phyloP scores from a whole-genome alignment of 177 flowering plant species.

The Viscum album region DNA sequence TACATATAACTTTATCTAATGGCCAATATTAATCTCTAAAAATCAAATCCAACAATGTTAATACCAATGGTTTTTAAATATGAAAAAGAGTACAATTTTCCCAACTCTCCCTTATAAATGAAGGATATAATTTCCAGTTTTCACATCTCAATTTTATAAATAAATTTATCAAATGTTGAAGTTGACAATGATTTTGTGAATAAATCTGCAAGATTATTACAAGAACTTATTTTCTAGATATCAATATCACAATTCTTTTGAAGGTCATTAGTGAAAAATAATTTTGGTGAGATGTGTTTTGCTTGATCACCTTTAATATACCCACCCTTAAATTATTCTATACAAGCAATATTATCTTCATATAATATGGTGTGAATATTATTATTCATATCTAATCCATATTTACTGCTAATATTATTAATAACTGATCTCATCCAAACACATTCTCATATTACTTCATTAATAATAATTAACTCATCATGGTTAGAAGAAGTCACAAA shows the following conservation, averaged over 20 bases:
- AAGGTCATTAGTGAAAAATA: too few relatives aligned
- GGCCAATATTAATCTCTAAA: too few relatives aligned
- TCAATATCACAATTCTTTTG: not conserved
- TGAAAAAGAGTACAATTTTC: too few relatives aligned
- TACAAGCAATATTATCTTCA: not conserved
- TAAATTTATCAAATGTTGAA: too few relatives aligned
- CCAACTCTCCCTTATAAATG: too few relatives aligned
- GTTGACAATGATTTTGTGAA: constrained; percentile 5
- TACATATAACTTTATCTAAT: too few relatives aligned
- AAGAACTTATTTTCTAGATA: not conserved
- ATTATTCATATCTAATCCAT: not conserved
- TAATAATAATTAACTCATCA: not conserved
- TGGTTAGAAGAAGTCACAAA: not conserved
- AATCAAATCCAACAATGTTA: too few relatives aligned
- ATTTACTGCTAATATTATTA: not conserved
- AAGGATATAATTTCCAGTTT: too few relatives aligned
- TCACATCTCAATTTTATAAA: too few relatives aligned
- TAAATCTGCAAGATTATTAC: not conserved
- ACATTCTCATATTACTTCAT: not conserved
- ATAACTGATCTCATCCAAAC: not conserved
- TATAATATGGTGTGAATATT: not conserved
- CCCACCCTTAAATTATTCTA: not conserved
- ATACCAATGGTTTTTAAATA: too few relatives aligned
- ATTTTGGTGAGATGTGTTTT: not conserved
- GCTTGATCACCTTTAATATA: constrained; percentile 1